Evolutionary conservation across 2,329 filamentous ascomycete species (phyloP).

Genomic region (Epichloe glyceriae): DNA sequence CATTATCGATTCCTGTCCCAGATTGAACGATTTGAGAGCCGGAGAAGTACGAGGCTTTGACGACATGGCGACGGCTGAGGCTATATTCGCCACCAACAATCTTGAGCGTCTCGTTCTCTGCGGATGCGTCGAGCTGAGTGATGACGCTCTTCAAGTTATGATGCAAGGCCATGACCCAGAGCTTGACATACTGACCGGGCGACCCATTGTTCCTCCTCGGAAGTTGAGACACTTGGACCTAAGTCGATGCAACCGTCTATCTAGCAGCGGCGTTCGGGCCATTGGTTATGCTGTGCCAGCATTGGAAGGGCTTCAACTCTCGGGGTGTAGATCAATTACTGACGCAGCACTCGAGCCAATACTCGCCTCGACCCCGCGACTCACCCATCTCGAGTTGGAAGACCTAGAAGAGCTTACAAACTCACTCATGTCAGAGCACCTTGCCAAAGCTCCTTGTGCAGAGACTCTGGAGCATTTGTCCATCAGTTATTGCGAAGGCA

Average conservation of each 20-base stretch:
- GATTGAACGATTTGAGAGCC: constrained; percentile 66
- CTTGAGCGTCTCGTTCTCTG: constrained; percentile 73
- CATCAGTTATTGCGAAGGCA: constrained; percentile 76
- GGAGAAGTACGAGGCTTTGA: constrained; percentile 74
- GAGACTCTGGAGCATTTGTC: constrained; percentile 64
- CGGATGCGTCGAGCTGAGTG: constrained; percentile 66
- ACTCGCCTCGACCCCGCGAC: constrained; percentile 58
- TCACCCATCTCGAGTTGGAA: constrained; percentile 84
- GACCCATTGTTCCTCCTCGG: constrained; percentile 62
- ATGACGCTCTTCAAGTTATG: constrained; percentile 60
- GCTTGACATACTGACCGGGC: constrained; percentile 66
- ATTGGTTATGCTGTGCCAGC: constrained; percentile 65
- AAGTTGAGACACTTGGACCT: constrained; percentile 75
- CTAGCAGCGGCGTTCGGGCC: constrained; percentile 55
- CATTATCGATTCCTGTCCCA: constrained; percentile 60
- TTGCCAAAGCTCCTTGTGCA: constrained; percentile 67
- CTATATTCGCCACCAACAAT: constrained; percentile 67
- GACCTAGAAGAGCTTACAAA: constrained; percentile 72
- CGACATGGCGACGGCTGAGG: constrained; percentile 55
- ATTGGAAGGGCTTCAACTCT: constrained; percentile 72
- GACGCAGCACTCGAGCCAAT: constrained; percentile 62
- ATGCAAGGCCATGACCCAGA: constrained; percentile 65
- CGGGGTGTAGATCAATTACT: constrained; percentile 60
- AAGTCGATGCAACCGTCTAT: constrained; percentile 63
- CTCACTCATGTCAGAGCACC: constrained; percentile 51